A percentile compares a stretch with the other conserved stretches of the same genome.
Conservation (phyloP, 495 filamentous ascomycete species). For the Apiosordaria backusii region DNA sequence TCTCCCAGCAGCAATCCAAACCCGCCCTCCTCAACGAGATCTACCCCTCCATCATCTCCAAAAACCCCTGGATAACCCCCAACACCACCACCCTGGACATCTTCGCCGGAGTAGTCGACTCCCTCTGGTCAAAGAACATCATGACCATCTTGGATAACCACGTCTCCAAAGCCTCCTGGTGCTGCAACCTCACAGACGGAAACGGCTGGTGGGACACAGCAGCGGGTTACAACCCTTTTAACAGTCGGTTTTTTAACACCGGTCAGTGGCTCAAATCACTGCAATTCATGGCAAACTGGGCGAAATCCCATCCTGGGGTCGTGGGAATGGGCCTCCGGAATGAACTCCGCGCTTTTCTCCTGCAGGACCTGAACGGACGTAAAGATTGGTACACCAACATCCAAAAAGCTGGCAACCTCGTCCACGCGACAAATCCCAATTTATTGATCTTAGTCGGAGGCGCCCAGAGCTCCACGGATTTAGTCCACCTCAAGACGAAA, state of each 20-base stretch:
- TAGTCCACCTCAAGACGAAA: constrained; percentile 37
- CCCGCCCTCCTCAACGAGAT: constrained; percentile 30
- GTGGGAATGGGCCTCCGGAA: constrained; percentile 48
- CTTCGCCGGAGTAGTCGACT: constrained; percentile 40
- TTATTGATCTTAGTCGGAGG: constrained; percentile 48
- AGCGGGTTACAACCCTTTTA: constrained; percentile 41
- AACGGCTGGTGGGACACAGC: constrained; percentile 53
- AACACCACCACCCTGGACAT: constrained; percentile 36
- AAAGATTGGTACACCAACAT: constrained; percentile 48
- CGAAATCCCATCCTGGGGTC: constrained; percentile 37
- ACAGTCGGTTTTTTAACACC: constrained; percentile 47
- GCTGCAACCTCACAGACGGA: constrained; percentile 48
- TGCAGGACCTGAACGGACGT: constrained; percentile 38
- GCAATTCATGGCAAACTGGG: constrained; percentile 40
- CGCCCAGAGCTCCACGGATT: constrained; percentile 41
- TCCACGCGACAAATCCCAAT: constrained; percentile 44
- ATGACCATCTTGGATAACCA: constrained; percentile 53
- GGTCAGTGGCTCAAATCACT: constrained; percentile 42
- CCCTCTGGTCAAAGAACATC: constrained; percentile 37
- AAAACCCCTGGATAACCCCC: constrained; percentile 41
- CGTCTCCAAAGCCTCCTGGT: constrained; percentile 48
- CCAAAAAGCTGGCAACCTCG: constrained; percentile 35
- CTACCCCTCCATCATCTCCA: constrained; percentile 33
- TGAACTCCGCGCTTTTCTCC: constrained; percentile 45
- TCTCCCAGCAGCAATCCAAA: constrained; percentile 37